Base-by-base conservation (phyloP, 345 rosid genomes). In the Raphanus sativus region DNA sequence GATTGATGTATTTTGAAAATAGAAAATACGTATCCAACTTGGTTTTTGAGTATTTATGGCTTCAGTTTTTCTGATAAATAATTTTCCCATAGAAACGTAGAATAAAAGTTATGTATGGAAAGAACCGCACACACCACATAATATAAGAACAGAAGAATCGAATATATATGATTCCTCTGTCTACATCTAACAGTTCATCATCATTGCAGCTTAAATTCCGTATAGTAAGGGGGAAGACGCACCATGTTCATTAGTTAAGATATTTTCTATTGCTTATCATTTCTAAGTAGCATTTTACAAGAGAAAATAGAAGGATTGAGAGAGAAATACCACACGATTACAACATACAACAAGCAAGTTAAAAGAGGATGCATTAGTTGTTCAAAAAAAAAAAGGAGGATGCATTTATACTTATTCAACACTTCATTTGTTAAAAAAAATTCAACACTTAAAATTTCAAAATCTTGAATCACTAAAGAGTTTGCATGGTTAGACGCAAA, bases 141-240 rank as follows among this genome's bases (percentile, higher is more conserved):
- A 16, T 15, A 4, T 6, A 40, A 21, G 52, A 54, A 65, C 8
- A 25, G n/a, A 75, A 66, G 24, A 74, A 56, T 10, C 67, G 67
- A 75, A 59, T 67, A 30, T 59, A 45, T 56, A 75, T 21, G 52
- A 67, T 75, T 75, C 34, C 38, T 70, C 59, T 67, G 61, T 75
- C 61, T 2, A 59, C 78, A 42, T 74, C 77, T 11, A 10, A 24
- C 55, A n/a, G 13, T 38, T 65, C 28, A 55, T 65, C 65, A 74
- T 40, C 48, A 40, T 59, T 59, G 61, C 61, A 2, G 65, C 58
- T 65, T 36, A 10, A 74, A 74, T 65, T 65, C 58, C 71, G 40
- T 74, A 25, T 55, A 64, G 26, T 5, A 50, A 63, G 25, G 25
- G 25, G 54, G 4, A 52, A 63, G 28, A 24, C 26, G 52, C 21